Conservation (phyloP, 2,329 filamentous ascomycete genomes). For the Sarocladiaceae sp. region DNA sequence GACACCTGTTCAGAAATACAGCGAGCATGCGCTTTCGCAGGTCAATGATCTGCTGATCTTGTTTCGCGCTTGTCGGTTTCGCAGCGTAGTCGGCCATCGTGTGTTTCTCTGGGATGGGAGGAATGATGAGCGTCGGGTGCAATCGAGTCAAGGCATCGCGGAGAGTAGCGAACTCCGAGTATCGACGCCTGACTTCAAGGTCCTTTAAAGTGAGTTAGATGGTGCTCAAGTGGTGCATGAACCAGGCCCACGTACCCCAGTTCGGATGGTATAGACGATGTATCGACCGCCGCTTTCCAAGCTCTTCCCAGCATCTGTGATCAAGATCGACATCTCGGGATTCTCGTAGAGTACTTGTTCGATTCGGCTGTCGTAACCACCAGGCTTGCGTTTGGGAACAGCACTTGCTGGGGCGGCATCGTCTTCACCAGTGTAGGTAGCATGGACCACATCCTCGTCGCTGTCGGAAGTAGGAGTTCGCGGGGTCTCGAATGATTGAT, state of each 20-base stretch:
- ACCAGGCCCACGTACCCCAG: constrained; percentile 80
- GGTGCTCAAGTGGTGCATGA: neutral
- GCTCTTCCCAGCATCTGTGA: constrained; percentile 94
- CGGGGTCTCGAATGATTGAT: constrained; percentile 54
- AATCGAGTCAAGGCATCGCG: constrained; percentile 84
- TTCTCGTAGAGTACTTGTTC: constrained; percentile 98
- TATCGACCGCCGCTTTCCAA: constrained; percentile 85
- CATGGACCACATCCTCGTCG: constrained; percentile 56
- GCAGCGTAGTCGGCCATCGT: constrained; percentile 98
- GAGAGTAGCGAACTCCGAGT: constrained; percentile 93
- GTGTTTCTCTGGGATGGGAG: constrained; percentile 97
- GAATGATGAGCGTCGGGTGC: constrained; percentile 92
- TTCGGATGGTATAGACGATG: constrained; percentile 96
- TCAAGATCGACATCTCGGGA: constrained; percentile 82
- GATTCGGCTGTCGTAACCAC: constrained; percentile 89
- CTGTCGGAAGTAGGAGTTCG: constrained; percentile 69
- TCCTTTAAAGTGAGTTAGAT: constrained; percentile 52
- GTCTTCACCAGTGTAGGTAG: constrained; percentile 32
- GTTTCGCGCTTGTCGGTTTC: constrained; percentile 95
- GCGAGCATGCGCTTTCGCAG: constrained; percentile 93
- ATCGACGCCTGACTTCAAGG: constrained; percentile 88
- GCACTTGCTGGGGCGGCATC: constrained; percentile 36
- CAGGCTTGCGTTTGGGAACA: constrained; percentile 64
- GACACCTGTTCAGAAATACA: constrained; percentile 91
- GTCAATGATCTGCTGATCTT: constrained; percentile 96